Conservation (phyloP, 768 basidiomycete genomes). For the Leccinum imitatum region DNA sequence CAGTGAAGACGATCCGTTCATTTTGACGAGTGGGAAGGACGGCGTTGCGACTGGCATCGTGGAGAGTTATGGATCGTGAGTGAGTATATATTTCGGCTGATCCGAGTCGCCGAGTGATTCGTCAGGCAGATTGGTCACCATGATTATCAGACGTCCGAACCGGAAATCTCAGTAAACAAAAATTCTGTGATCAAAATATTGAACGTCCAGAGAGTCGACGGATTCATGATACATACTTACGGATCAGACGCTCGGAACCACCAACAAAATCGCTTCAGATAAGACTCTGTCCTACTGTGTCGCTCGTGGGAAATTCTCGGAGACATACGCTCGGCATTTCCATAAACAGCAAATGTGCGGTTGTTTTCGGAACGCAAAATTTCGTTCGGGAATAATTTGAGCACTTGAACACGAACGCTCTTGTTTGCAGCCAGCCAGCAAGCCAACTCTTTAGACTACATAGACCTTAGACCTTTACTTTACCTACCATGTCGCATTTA, state of each 20-base stretch:
- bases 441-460: neutral
- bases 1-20: slow-evolving; percentile 9
- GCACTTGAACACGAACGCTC: neutral
- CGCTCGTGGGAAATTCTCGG: neutral
- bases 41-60: slow-evolving; percentile 11
- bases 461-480: slow-evolving; percentile 1
- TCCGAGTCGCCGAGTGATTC: neutral
- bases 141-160: neutral
- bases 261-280: too few species aligned
- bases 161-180: neutral
- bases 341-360: neutral
- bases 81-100: neutral
- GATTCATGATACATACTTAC: too few species aligned
- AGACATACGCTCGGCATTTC: neutral
- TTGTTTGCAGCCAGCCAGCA: neutral
- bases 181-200: neutral
- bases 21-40: slow-evolving; percentile 4
- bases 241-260: too few species aligned
- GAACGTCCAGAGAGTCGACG: too few species aligned
- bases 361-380: slow-evolving; percentile 11
- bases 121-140: neutral
- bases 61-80: neutral
- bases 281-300: neutral
- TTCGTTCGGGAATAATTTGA: neutral
- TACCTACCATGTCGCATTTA: slow-evolving; percentile 13